phyloP scores from a whole-genome alignment of 176 grass and related monocot species.

The Typha latifolia region DNA sequence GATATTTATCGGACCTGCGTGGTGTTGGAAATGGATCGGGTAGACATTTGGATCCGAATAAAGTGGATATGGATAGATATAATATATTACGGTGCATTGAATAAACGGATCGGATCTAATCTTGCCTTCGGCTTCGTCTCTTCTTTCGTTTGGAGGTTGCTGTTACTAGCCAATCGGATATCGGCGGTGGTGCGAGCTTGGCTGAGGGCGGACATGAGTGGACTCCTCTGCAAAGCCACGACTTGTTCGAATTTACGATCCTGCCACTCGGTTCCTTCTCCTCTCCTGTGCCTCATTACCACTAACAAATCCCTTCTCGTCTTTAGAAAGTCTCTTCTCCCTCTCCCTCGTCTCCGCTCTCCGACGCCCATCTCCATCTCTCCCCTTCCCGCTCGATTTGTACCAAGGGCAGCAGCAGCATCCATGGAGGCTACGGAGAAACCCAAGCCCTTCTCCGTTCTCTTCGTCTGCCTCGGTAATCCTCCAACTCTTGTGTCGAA shows the following conservation, averaged over 20 bases:
- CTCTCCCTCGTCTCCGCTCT: conserved; percentile 1
- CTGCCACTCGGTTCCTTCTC: conserved; percentile 4
- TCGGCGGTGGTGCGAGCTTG: background rate
- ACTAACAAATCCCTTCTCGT: background rate
- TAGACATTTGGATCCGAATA: too few species aligned
- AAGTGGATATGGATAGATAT: too few species aligned
- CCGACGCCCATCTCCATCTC: too few species aligned
- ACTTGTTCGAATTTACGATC: too few species aligned
- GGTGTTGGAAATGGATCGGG: too few species aligned
- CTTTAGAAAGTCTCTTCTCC: background rate
- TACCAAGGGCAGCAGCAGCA: too few species aligned
- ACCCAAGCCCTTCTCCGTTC: conserved; percentile 60
- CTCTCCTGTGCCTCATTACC: too few species aligned
- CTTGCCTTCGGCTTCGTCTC: background rate
- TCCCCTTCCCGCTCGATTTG: too few species aligned
- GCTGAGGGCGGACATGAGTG: conserved; percentile 16
- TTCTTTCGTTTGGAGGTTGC: background rate
- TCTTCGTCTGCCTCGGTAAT: conserved; percentile 93
- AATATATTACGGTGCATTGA: too few species aligned
- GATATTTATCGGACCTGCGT: too few species aligned
- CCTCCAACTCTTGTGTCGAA: background rate
- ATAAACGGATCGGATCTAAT: background rate
- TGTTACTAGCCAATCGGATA: background rate
- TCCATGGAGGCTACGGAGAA: conserved; percentile 27
- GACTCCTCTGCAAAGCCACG: background rate